Base-by-base conservation (phyloP, 129 eudicot species). In the Artemisia annua region DNA sequence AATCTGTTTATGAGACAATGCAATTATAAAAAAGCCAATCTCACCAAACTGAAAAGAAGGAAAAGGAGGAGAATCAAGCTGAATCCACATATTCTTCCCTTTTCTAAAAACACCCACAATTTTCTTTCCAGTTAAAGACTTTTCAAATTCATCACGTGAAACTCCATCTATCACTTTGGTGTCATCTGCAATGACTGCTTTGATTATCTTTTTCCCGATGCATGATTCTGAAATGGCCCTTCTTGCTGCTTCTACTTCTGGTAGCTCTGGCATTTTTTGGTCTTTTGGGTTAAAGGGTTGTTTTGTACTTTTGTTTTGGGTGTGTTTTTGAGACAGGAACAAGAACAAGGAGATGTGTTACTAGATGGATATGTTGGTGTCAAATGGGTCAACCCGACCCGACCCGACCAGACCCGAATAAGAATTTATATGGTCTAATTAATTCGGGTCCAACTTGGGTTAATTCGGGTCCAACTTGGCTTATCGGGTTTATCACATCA, bases 191-290 rank as follows among this genome's bases (percentile, higher is more conserved):
- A 91, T 82, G 2, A 85, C 68, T 19, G 95, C 72, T 72, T 83
- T 83, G 11, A 48, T 76, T 14, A 94, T 94, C 82, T 83, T 94
- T 88, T 90, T 90, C 53, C 99, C 97, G 53, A 86, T 52, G 59
- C 97, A 90, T 82, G 90, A 73, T 5, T 90, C 96, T 69, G 72
- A 82, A 3, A 90, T 70, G 65, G 97, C 99, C 67, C 91, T 78
- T 69, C 99, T 84, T 73, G 97, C 99, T 16, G 96, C 99, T 83
- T 94, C 99, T 4, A 94, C 99, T 85, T 94, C 99, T 19, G 99
- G 97, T 4, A 94, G 91, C 80, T 94, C 99, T 83, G 99, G 97
- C 99, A 94, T 94, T 72, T 39, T 28, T 28, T 4, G n/a, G n/a
- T 0, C 5, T 28, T 28, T 28, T 30, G 4, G 6, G n/a, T n/a